These are phyloP conservation scores for Mycosphaerella arachidis DNA, from an alignment of 2,329 filamentous ascomycete genomes.

Conservation along the genomic window DNA sequence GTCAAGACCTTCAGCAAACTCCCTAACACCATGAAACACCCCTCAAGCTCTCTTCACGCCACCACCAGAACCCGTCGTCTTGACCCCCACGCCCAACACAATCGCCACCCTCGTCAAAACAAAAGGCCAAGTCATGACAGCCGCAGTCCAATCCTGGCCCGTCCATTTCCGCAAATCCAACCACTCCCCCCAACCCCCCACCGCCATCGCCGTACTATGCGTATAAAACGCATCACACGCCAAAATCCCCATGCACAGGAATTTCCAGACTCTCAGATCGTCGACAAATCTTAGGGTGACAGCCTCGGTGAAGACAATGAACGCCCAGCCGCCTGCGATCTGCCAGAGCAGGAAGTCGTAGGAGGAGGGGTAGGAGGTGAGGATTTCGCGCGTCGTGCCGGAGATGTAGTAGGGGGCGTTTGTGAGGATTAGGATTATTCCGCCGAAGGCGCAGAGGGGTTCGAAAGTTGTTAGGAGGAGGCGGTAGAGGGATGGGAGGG, in stretches of 20 bases:
- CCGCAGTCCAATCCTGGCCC: constrained; percentile 25
- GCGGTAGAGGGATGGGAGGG: constrained; percentile 24
- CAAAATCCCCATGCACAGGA: constrained; percentile 28
- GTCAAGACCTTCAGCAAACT: too few species aligned
- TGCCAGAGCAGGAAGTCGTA: constrained; percentile 28
- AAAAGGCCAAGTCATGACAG: constrained; percentile 29
- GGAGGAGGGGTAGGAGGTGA: constrained; percentile 20
- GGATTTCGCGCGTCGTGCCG: constrained; percentile 20
- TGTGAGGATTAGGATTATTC: constrained; percentile 21
- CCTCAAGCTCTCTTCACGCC: constrained; percentile 1
- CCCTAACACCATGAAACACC: not conserved
- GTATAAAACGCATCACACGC: constrained; percentile 24
- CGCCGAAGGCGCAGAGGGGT: constrained; percentile 26
- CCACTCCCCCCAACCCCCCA: constrained; percentile 29
- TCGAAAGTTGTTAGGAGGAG: constrained; percentile 28
- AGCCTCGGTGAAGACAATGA: constrained; percentile 28
- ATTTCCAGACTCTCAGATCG: constrained; percentile 27
- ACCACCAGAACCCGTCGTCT: not conserved
- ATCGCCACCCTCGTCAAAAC: constrained; percentile 27
- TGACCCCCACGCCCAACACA: constrained; percentile 22
- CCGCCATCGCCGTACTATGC: constrained; percentile 26
- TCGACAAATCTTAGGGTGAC: constrained; percentile 29
- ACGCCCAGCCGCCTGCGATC: constrained; percentile 29
- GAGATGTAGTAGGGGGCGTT: constrained; percentile 22
- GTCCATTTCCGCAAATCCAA: constrained; percentile 24